Conservation (phyloP, 192 early-diverging fungal species). For the Podila clonocystis region DNA sequence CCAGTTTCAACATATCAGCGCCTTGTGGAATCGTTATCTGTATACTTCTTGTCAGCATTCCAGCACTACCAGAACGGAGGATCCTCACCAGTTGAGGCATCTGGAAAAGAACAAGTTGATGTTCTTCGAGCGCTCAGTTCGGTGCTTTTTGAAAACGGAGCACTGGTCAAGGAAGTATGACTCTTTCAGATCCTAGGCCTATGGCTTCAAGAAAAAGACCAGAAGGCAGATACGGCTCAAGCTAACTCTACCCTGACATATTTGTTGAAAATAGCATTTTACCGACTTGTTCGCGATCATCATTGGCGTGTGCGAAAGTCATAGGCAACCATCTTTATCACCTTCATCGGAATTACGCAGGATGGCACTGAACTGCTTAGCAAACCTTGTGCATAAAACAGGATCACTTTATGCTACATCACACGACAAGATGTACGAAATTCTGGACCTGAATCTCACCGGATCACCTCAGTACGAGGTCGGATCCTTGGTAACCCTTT, state of each 20-base stretch:
- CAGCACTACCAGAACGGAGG: not conserved
- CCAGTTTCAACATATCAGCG: not conserved
- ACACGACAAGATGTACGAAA: constrained; percentile 60
- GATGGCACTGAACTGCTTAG: constrained; percentile 77
- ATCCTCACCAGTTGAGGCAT: not conserved
- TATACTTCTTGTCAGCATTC: constrained; percentile 18
- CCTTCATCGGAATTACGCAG: constrained; percentile 52
- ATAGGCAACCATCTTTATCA: constrained; percentile 18
- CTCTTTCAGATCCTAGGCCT: not conserved
- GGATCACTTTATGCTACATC: constrained; percentile 59
- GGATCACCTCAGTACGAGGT: constrained; percentile 8
- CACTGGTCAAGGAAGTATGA: constrained; percentile 51
- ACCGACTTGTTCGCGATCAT: constrained; percentile 37
- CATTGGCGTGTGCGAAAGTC: constrained; percentile 13
- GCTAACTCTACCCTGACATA: no score
- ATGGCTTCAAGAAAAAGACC: not conserved
- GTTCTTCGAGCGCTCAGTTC: constrained; percentile 62
- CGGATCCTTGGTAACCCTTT: not conserved
- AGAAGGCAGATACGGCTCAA: no score
- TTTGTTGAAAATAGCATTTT: constrained; percentile 28
- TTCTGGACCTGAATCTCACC: constrained; percentile 59
- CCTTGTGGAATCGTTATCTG: constrained; percentile 8
- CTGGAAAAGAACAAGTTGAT: constrained; percentile 44
- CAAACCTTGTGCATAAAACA: constrained; percentile 68
- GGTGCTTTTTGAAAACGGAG: constrained; percentile 59